Percentiles rank a stretch among this genome's conserved stretches.
Evolutionary conservation across 768 basidiomycete genomes (phyloP).

Genomic region (Leccinum subtestaceum): DNA sequence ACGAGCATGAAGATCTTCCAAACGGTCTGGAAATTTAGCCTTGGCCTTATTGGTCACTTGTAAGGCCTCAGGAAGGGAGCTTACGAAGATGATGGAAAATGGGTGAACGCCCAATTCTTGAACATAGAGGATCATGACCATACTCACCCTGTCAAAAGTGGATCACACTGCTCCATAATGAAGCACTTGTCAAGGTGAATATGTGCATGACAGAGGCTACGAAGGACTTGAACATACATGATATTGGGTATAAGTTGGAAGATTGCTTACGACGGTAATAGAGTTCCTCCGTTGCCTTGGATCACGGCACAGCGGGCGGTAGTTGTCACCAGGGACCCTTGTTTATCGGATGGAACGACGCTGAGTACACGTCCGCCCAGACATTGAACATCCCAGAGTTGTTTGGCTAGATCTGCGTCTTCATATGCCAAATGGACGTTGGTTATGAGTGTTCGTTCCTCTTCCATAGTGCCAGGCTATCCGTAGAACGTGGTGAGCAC

Average conservation of each 20-base stretch:
- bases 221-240: slow-evolving; percentile 14
- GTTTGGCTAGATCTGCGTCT: slow-evolving; percentile 24
- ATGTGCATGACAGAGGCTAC: slow-evolving; percentile 58
- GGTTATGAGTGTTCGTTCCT: slow-evolving; percentile 13
- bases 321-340: neutral
- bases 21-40: slow-evolving; percentile 41
- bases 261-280: slow-evolving; percentile 33
- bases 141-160: slow-evolving; percentile 50
- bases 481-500: neutral
- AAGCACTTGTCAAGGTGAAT: slow-evolving; percentile 72
- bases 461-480: neutral
- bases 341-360: slow-evolving; percentile 18
- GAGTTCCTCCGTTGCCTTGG: slow-evolving; percentile 27
- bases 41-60: slow-evolving; percentile 51
- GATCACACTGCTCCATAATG: slow-evolving; percentile 53
- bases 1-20: slow-evolving; percentile 47
- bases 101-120: neutral
- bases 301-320: slow-evolving; percentile 2
- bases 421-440: slow-evolving; percentile 33
- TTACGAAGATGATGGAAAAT: slow-evolving; percentile 21
- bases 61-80: slow-evolving; percentile 57
- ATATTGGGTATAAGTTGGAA: neutral
- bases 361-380: slow-evolving; percentile 25
- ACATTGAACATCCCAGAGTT: slow-evolving; percentile 35
- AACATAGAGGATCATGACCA: neutral